Conservation (phyloP, 2,329 filamentous ascomycete species). For the Hypoxylon sp. region DNA sequence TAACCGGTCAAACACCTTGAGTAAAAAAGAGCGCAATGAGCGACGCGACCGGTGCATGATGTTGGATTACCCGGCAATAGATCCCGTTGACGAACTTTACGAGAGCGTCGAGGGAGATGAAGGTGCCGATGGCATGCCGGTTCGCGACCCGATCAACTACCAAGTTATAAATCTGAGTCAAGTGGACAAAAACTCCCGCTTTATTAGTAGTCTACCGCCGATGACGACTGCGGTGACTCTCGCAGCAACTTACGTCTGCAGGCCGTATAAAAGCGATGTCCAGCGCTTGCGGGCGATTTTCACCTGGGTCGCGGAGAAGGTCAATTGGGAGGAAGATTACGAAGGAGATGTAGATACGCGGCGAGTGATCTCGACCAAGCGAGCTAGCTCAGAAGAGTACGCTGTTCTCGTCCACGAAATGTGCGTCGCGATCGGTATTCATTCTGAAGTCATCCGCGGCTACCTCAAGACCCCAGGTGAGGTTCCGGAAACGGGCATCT, state of each 20-base stretch:
- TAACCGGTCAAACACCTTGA: constrained; percentile 93
- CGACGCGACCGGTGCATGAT: constrained; percentile 91
- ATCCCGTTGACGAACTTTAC: constrained; percentile 89
- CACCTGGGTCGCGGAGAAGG: constrained; percentile 95
- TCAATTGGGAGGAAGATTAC: constrained; percentile 95
- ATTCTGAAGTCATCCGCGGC: constrained; percentile 88
- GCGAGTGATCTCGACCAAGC: constrained; percentile 85
- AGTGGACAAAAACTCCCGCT: constrained; percentile 96
- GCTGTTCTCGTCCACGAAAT: constrained; percentile 91
- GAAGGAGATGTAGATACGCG: constrained; percentile 87
- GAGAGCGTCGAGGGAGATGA: constrained; percentile 92
- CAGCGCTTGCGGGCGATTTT: constrained; percentile 95
- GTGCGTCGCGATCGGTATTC: constrained; percentile 90
- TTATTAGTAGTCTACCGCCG: constrained; percentile 85
- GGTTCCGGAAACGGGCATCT: constrained; percentile 80
- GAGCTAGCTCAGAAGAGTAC: constrained; percentile 91
- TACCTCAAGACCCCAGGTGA: constrained; percentile 95
- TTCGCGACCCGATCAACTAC: constrained; percentile 87
- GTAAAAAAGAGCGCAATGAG: constrained; percentile 87
- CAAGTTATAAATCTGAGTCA: constrained; percentile 82
- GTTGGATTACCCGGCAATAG: constrained; percentile 90
- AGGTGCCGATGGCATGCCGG: constrained; percentile 84
- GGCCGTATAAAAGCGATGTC: constrained; percentile 93
- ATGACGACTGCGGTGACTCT: constrained; percentile 85
- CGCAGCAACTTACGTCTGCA: constrained; percentile 91